phyloP scores from a whole-genome alignment of 2,329 filamentous ascomycete species.

The Penicillium occitanis region DNA sequence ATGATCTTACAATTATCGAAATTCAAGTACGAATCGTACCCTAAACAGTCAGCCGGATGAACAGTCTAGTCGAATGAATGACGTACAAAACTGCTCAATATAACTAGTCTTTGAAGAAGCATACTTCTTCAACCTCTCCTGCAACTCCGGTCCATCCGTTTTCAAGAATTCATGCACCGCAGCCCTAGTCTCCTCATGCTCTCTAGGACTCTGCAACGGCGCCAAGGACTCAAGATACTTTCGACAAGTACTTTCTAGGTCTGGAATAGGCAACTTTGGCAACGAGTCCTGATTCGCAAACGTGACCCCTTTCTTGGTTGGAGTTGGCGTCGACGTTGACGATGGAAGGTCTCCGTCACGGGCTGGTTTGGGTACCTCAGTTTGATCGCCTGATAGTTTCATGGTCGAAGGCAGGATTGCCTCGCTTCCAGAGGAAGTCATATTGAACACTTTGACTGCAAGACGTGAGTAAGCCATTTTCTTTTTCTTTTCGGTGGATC shows the following conservation, averaged over 20 bases:
- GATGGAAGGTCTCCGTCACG: conserved; percentile 20
- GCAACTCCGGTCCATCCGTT: conserved; percentile 76
- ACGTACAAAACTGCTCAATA: conserved; percentile 96
- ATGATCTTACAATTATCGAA: conserved; percentile 72
- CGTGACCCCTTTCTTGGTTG: conserved; percentile 65
- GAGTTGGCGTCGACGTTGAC: not conserved
- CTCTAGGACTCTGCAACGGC: conserved; percentile 75
- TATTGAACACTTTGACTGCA: conserved; percentile 69
- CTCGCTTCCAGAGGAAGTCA: conserved; percentile 71
- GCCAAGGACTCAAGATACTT: conserved; percentile 77
- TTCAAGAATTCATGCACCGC: conserved; percentile 82
- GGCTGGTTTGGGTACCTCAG: conserved; percentile 24
- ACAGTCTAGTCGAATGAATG: too few species aligned
- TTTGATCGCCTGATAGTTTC: conserved; percentile 23
- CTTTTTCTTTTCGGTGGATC: not conserved
- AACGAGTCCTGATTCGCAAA: conserved; percentile 86
- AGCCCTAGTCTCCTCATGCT: conserved; percentile 77
- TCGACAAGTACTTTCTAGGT: conserved; percentile 72
- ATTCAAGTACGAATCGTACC: conserved; percentile 98
- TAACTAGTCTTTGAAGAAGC: conserved; percentile 90
- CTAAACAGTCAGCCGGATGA: conserved; percentile 48
- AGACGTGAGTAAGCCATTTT: conserved; percentile 59
- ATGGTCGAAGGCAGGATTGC: conserved; percentile 51
- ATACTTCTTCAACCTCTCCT: conserved; percentile 87
- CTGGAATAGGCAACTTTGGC: conserved; percentile 89